A percentile compares a stretch with the other conserved stretches of the same genome.
Evolutionary conservation across 495 filamentous ascomycete species (phyloP).

Genomic region (Xylaria palmicola): DNA sequence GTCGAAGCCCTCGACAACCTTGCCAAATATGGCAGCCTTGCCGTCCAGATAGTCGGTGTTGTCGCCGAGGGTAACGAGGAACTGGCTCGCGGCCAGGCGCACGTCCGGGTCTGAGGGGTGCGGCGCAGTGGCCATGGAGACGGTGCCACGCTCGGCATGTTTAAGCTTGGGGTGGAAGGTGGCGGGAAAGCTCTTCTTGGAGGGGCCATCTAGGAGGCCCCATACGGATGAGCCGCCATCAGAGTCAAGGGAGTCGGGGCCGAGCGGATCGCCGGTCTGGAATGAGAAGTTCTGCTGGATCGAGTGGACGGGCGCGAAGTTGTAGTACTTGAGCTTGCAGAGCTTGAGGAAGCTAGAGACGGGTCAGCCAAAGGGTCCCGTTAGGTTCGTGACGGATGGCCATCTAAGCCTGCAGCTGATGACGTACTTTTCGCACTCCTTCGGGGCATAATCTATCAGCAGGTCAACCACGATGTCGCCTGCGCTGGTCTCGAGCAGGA

Average conservation of each 20-base stretch:
- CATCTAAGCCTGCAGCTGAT: not conserved
- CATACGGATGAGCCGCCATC: constrained; percentile 92
- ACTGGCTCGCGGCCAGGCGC: constrained; percentile 81
- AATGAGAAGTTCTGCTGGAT: constrained; percentile 92
- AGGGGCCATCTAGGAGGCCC: constrained; percentile 72
- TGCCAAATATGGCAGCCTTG: constrained; percentile 90
- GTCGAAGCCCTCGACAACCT: constrained; percentile 92
- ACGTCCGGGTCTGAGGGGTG: constrained; percentile 75
- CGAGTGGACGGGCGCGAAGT: constrained; percentile 85
- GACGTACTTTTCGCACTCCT: constrained; percentile 86
- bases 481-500: constrained; percentile 84
- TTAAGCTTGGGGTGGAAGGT: constrained; percentile 81
- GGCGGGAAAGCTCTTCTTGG: constrained; percentile 77
- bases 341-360: constrained; percentile 86
- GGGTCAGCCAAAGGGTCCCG: constrained; percentile 1
- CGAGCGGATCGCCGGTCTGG: constrained; percentile 91
- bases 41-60: constrained; percentile 86
- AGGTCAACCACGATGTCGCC: constrained; percentile 95
- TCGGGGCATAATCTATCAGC: constrained; percentile 80
- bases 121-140: constrained; percentile 89
- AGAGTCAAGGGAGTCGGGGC: constrained; percentile 74
- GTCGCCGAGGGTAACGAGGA: constrained; percentile 84
- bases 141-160: constrained; percentile 81
- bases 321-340: constrained; percentile 97
- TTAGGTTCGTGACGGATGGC: constrained; percentile 7